These are phyloP conservation scores for Cardamine chenopodiifolia DNA, from an alignment of 345 rosid genomes.

Conservation along the genomic window DNA sequence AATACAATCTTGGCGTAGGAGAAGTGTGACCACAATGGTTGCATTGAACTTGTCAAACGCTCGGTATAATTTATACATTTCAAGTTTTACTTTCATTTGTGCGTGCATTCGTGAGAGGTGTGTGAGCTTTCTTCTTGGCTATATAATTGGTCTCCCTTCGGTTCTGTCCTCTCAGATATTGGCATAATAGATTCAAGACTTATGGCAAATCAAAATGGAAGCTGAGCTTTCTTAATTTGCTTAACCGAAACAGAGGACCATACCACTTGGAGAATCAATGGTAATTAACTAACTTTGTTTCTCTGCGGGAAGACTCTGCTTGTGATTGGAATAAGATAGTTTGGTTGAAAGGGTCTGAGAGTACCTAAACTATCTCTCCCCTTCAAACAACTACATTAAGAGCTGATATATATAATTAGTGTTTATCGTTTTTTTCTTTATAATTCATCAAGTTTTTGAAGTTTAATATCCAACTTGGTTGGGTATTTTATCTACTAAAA, in stretches of 20 bases:
- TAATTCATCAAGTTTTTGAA: too few species aligned
- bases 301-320: not conserved
- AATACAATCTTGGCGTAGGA: not conserved
- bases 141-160: not conserved
- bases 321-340: not conserved
- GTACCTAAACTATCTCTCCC: too few species aligned
- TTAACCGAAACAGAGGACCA: not conserved
- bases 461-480: too few species aligned
- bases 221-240: not conserved
- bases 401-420: too few species aligned
- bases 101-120: not conserved
- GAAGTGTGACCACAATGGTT: not conserved
- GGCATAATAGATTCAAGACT: not conserved
- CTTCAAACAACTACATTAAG: too few species aligned
- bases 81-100: not conserved
- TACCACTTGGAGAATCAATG: not conserved
- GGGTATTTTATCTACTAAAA: not conserved
- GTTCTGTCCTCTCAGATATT: not conserved
- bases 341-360: too few species aligned
- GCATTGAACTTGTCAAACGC: not conserved
- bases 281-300: not conserved
- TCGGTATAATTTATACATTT: not conserved
- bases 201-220: not conserved
- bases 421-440: too few species aligned
- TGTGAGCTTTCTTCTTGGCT: not conserved